Evolutionary conservation across 768 basidiomycete species (phyloP).

Genomic region (Podaxis pistillaris): DNA sequence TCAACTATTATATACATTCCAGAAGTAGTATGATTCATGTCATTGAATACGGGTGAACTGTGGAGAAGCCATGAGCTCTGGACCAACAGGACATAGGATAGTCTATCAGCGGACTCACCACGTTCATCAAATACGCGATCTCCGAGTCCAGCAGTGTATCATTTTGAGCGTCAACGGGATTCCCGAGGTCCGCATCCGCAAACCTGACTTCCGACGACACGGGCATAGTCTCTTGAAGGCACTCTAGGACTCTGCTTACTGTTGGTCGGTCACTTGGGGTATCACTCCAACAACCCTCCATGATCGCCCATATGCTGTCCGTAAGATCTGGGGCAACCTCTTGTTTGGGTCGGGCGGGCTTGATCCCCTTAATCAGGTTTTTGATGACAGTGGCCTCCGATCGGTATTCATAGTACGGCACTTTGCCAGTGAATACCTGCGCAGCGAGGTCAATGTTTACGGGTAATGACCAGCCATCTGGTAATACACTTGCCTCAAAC

Average conservation of each 20-base stretch:
- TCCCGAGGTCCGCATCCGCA: neutral
- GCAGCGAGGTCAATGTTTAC: neutral
- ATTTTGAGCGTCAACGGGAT: neutral
- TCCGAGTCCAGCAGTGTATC: neutral
- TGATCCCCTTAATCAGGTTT: neutral
- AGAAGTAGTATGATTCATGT: too few species aligned
- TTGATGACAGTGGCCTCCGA: neutral
- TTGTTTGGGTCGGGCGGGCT: neutral
- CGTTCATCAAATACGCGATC: neutral
- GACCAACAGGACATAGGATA: too few species aligned
- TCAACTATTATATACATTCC: too few species aligned
- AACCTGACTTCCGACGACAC: neutral
- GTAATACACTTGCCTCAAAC: neutral
- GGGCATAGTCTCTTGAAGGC: neutral
- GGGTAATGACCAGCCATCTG: neutral
- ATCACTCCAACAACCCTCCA: neutral
- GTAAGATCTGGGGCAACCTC: neutral
- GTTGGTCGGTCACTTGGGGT: neutral
- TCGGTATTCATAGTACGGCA: neutral
- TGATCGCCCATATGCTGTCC: constrained; percentile 1
- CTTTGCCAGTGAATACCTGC: neutral
- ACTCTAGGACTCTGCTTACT: neutral
- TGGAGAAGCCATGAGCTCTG: too few species aligned
- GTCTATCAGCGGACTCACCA: neutral
- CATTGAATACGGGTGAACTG: too few species aligned